Base-by-base conservation (phyloP, 2,329 filamentous ascomycete species). In the Xylaria sp. region DNA sequence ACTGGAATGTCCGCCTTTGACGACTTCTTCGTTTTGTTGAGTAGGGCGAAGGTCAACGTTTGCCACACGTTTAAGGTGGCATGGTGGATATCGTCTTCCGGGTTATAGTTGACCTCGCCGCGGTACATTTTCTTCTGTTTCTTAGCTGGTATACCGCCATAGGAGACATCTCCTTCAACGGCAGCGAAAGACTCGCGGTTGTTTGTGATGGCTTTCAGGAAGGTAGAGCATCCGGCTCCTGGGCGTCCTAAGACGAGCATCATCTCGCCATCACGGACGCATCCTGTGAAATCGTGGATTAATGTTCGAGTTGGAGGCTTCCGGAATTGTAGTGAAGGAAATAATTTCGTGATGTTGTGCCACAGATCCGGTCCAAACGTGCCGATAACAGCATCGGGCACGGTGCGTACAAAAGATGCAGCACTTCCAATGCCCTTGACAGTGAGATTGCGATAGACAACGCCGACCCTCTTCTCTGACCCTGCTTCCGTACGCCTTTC, bases 331-430 rank as follows among this genome's bases (percentile, higher is more conserved):
- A 79, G 69, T 37, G 67, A 70, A 0, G 83, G 83, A 6, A 86
- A 73, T 56, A 78, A 80, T 1, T 77, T 74, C 37, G 79, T 80
- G 15, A 94, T 74, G 7, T 93, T 81, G 25, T 83, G 86, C 78
- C 93, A 95, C 1, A 95, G 81, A 78, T 95, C 93, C 0, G 92
- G 92, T 0, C 93, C 93, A 77, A 96, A 95, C 0, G 92, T 94
- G 25, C 92, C 92, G 4, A 94, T 71, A 46, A 95, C 84, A 2
- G 92, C 92, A 72, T 92, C 87, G 0, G 92, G 92, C 0, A 95
- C 81, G 0, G 92, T 94, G 69, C 88, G 88, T 31, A 92, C 91
- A 72, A 92, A 92, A 0, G 88, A 88, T 0, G 91, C 84, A 0
- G 88, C 90, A 13, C 88, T 88, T 51, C 89, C 89, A 8, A 90